phyloP scores from a whole-genome alignment of 495 filamentous ascomycete genomes.

The Penicillium nucicola region DNA sequence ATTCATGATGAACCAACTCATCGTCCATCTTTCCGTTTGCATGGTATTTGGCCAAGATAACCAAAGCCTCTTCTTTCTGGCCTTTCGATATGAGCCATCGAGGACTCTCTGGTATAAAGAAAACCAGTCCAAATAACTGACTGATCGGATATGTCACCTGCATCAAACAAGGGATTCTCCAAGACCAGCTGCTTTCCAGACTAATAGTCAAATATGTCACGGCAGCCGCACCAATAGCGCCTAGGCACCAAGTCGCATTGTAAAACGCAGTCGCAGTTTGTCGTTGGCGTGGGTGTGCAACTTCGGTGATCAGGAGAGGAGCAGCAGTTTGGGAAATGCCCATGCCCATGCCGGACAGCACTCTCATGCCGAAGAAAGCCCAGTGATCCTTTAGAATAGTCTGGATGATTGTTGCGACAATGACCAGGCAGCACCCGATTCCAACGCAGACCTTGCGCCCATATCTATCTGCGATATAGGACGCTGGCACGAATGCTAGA shows the following conservation, averaged over 20 bases:
- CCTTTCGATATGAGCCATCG: slow-evolving; percentile 42
- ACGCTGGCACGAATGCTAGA: slow-evolving; percentile 20
- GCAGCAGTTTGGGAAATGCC: slow-evolving; percentile 23
- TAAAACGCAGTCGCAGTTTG: slow-evolving; percentile 26
- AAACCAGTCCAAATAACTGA: slow-evolving; percentile 11
- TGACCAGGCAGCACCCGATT: slow-evolving; percentile 12
- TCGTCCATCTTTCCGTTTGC: slow-evolving; percentile 27
- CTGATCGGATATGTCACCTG: slow-evolving; percentile 16
- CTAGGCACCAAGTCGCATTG: slow-evolving; percentile 19
- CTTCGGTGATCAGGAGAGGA: slow-evolving; percentile 21
- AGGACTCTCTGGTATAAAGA: slow-evolving; percentile 21
- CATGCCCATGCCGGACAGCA: slow-evolving; percentile 17
- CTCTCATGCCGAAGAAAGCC: slow-evolving; percentile 20
- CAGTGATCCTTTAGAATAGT: slow-evolving; percentile 14
- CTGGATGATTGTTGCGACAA: slow-evolving; percentile 14
- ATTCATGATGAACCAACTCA: slow-evolving; percentile 31
- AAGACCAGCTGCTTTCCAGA: slow-evolving; percentile 18
- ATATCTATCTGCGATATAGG: slow-evolving; percentile 19
- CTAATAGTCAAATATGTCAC: slow-evolving; percentile 17
- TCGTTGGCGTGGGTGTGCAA: slow-evolving; percentile 22
- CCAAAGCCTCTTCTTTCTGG: slow-evolving; percentile 35
- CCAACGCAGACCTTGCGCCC: slow-evolving; percentile 18
- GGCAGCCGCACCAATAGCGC: slow-evolving; percentile 17
- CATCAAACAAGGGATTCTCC: slow-evolving; percentile 19
- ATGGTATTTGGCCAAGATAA: slow-evolving; percentile 36